Evolutionary conservation across 2,329 filamentous ascomycete genomes (phyloP).

Genomic region (Pestalotiopsis sp.): DNA sequence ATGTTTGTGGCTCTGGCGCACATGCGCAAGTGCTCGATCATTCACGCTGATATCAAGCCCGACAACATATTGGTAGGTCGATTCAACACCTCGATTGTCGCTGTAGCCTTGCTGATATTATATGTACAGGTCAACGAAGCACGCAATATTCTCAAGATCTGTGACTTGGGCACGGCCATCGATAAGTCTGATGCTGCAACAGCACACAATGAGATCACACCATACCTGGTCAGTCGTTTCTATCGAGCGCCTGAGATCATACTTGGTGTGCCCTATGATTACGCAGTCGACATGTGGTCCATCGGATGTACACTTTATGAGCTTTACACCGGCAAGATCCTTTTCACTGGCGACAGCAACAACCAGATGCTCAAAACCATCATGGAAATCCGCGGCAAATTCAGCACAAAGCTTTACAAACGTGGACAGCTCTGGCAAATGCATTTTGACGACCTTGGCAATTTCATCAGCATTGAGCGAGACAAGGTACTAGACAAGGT

Average conservation of each 20-base stretch:
- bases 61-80: constrained; percentile 89
- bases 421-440: constrained; percentile 74
- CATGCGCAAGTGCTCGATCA: constrained; percentile 87
- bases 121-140: constrained; percentile 69
- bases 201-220: constrained; percentile 82
- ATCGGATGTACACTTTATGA: constrained; percentile 97
- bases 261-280: constrained; percentile 93
- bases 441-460: constrained; percentile 84
- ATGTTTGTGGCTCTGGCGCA: constrained; percentile 89
- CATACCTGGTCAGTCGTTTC: constrained; percentile 95
- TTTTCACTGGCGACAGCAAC: constrained; percentile 94
- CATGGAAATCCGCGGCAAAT: constrained; percentile 93
- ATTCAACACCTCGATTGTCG: too few relatives aligned
- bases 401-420: constrained; percentile 86
- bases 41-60: constrained; percentile 95
- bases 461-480: constrained; percentile 82
- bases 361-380: constrained; percentile 98
- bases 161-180: constrained; percentile 94
- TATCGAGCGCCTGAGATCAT: constrained; percentile 98
- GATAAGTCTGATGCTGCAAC: constrained; percentile 77
- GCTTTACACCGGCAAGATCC: constrained; percentile 94
- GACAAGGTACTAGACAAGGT: constrained; percentile 88
- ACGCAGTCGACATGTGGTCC: constrained; percentile 95
- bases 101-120: constrained; percentile 27
- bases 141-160: constrained; percentile 87